Evolutionary conservation across 2,329 filamentous ascomycete genomes (phyloP).

Genomic region (Cylindrodendrum hubeiense): DNA sequence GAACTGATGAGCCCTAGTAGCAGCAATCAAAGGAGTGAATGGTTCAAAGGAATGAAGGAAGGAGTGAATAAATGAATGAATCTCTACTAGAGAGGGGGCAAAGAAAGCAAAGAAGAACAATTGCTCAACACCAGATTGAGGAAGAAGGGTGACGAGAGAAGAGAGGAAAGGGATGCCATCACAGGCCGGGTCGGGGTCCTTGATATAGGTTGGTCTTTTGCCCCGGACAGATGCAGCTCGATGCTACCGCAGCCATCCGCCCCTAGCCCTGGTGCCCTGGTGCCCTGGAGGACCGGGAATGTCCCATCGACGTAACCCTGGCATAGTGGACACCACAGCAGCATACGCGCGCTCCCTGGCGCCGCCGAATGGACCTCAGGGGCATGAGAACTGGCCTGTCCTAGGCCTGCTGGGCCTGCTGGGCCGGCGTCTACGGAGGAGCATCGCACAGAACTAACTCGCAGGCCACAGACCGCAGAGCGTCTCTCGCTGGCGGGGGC

Average conservation of each 20-base stretch:
- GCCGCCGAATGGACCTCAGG: neutral
- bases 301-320: neutral
- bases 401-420: neutral
- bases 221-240: conserved; percentile 7
- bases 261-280: neutral
- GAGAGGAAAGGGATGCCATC: conserved; percentile 10
- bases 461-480: conserved; percentile 2
- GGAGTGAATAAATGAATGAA: conserved; percentile 30
- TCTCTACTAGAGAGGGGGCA: conserved; percentile 23
- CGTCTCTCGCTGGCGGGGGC: conserved; percentile 6
- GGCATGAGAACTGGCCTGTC: conserved; percentile 7
- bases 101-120: conserved; percentile 26
- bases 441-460: neutral
- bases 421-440: conserved; percentile 26
- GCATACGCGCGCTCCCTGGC: conserved; percentile 4
- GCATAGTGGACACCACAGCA: neutral
- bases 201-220: conserved; percentile 34
- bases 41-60: conserved; percentile 28
- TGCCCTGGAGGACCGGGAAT: neutral
- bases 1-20: conserved; percentile 22
- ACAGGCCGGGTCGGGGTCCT: conserved; percentile 14
- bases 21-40: conserved; percentile 34
- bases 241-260: neutral
- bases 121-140: conserved; percentile 35
- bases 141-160: conserved; percentile 33